Evolutionary conservation across 1,139 yeast genomes (phyloP), one percentile per base, ranked within the genome.

Genomic region (Meyerozyma guilliermondii): DNA sequence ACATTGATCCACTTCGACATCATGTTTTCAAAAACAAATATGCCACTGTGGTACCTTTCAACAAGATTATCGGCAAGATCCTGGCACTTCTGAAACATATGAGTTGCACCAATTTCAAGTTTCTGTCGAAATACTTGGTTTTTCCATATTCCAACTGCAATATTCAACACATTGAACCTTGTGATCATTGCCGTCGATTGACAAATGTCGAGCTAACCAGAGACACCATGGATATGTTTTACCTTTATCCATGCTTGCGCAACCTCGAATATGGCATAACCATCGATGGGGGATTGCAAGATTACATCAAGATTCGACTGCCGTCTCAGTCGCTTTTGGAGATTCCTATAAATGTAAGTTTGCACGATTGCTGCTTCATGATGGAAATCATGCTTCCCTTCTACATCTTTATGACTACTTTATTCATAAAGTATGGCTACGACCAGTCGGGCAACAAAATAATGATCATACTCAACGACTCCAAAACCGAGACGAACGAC

Each of bases 241-340:
- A 41, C 24, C 44, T 45, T 4, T 46, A 44, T 39, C 53, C 56
- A 1, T 69, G 76, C 45, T 38, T 51, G 7, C 48, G 50, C 18
- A 48, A 51, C 33, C 55, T 61, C 46, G 60, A 58, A n/a, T 65
- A 66, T 49, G 76, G 76, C 1, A 46, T 47, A 7, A 65, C 65
- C 39, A 42, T 70, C 7, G 67, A 69, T 42, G 76, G 76, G 4
- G 76, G 76, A 1, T 50, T 71, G 20, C 75, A 70, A 46, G 74
- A 68, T 40, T 65, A 51, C 45, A 46, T 71, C 14, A 59, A 59
- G 38, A 57, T 70, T 7, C 48, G 52, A 10, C 49, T 55, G 29
- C 65, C 72, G 0, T 46, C 48, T 26, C 50, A 60, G 28, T 50
- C 62, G 7, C 50, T 67, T 34, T 47, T 69, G 3, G 50, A 51